Evolutionary conservation across 1,284 basidiomycete species (phyloP).

Genomic region (Papiliotrema terrestris): DNA sequence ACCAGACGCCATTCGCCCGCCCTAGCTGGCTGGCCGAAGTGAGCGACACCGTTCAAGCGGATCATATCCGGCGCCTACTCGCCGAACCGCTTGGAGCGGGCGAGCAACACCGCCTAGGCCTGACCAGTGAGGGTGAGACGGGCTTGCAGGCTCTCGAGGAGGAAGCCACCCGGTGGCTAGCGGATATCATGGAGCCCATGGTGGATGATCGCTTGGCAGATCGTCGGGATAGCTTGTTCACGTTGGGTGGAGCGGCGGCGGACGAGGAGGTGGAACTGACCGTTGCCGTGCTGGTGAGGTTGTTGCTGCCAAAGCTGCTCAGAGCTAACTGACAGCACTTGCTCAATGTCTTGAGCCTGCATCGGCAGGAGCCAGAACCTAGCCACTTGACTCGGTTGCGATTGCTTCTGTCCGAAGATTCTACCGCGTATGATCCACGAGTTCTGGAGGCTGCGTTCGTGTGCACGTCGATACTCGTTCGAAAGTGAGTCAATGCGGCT

Average conservation of each 20-base stretch:
- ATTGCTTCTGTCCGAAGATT: constrained; percentile 72
- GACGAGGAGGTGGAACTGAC: constrained; percentile 42
- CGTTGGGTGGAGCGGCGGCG: constrained; percentile 23
- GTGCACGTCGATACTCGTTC: constrained; percentile 55
- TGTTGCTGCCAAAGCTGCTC: not conserved
- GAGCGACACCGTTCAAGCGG: constrained; percentile 12
- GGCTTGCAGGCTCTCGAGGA: constrained; percentile 12
- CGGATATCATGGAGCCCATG: constrained; percentile 27
- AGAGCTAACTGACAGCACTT: constrained; percentile 63
- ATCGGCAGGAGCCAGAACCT: constrained; percentile 64
- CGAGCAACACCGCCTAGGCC: constrained; percentile 1
- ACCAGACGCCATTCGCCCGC: constrained; percentile 20
- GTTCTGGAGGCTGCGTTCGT: constrained; percentile 42
- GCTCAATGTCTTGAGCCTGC: constrained; percentile 76
- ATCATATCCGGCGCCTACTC: constrained; percentile 26
- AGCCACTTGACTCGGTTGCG: constrained; percentile 69
- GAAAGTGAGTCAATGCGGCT: constrained; percentile 55
- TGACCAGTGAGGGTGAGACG: not conserved
- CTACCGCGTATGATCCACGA: constrained; percentile 68
- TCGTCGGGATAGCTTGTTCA: constrained; percentile 20
- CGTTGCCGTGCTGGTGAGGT: constrained; percentile 36
- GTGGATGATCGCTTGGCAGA: constrained; percentile 6
- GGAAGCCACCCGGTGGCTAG: constrained; percentile 37
- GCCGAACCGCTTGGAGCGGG: constrained; percentile 11
- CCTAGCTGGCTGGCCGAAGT: not conserved